A percentile compares a stretch with the other conserved stretches of the same genome.
Evolutionary conservation across 768 basidiomycete species (phyloP).

Genomic region (Exsudoporus frostii): DNA sequence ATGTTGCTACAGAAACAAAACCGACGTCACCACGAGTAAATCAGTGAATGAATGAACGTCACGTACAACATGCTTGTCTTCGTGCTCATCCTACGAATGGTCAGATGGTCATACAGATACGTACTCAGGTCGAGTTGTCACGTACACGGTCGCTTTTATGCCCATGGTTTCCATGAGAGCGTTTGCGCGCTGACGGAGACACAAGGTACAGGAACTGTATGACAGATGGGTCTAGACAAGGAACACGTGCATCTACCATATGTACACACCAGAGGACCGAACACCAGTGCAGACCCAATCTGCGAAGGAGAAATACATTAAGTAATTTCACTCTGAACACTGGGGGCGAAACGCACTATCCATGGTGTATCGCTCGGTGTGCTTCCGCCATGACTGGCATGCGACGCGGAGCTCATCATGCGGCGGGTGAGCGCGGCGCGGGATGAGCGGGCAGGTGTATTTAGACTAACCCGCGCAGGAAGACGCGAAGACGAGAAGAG

Average conservation of each 20-base stretch:
- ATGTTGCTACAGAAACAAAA: constrained; percentile 17
- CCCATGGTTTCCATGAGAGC: constrained; percentile 21
- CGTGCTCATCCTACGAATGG: constrained; percentile 13
- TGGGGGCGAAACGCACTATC: constrained; percentile 24
- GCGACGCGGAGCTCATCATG: constrained; percentile 25
- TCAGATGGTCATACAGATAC: constrained; percentile 10
- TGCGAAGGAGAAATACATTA: neutral
- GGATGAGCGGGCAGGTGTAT: constrained; percentile 10
- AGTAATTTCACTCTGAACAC: neutral
- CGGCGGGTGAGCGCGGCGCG: constrained; percentile 21
- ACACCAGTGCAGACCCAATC: constrained; percentile 33
- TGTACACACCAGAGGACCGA: constrained; percentile 30
- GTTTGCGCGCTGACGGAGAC: constrained; percentile 29
- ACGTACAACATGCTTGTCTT: constrained; percentile 19
- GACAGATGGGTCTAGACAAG: neutral
- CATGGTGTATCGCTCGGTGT: constrained; percentile 24
- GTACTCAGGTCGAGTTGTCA: neutral
- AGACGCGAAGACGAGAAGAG: constrained; percentile 18
- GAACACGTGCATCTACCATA: neutral
- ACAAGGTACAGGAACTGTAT: constrained; percentile 30
- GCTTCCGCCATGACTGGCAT: constrained; percentile 16
- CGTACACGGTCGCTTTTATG: constrained; percentile 24
- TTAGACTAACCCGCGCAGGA: constrained; percentile 3
- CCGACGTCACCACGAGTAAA: neutral
- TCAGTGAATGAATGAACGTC: neutral